Percentiles rank a stretch among this genome's conserved stretches.
phyloP scores from a whole-genome alignment of 345 rosid species.

The Aethionema arabicum region DNA sequence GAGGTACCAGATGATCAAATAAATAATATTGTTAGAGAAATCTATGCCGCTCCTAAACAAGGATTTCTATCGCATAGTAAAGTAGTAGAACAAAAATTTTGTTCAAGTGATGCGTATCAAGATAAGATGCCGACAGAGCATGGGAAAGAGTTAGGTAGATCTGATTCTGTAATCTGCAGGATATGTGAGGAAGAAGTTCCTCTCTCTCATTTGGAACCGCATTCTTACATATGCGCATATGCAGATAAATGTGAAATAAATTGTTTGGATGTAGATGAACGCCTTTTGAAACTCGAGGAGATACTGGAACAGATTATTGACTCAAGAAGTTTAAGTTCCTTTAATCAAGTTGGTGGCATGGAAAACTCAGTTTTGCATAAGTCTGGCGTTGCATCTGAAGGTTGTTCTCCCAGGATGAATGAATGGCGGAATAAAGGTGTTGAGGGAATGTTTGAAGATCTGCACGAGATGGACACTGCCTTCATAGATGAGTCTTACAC shows the following conservation, averaged over 20 bases:
- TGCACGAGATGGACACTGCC: constrained; percentile 90
- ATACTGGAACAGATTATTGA: constrained; percentile 73
- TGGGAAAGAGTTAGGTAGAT: constrained; percentile 38
- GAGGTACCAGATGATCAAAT: constrained; percentile 36
- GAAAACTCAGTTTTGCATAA: constrained; percentile 53
- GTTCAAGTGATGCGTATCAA: constrained; percentile 35
- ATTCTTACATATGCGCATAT: constrained; percentile 85
- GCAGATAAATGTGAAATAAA: constrained; percentile 79
- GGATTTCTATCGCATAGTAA: constrained; percentile 31
- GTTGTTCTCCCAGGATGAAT: constrained; percentile 66
- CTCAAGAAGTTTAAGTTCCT: constrained; percentile 50
- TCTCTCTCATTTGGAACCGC: constrained; percentile 66
- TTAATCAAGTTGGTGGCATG: constrained; percentile 49
- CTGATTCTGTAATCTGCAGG: constrained; percentile 62
- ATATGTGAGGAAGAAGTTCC: constrained; percentile 82
- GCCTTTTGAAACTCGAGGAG: constrained; percentile 69
- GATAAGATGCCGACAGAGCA: constrained; percentile 28
- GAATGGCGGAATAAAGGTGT: constrained; percentile 81
- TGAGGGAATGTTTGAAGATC: constrained; percentile 89
- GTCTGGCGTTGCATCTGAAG: constrained; percentile 49
- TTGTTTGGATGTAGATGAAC: constrained; percentile 69
- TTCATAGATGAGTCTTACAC: constrained; percentile 60
- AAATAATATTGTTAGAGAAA: constrained; percentile 35
- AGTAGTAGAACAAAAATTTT: constrained; percentile 37
- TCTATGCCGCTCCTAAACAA: constrained; percentile 35